These are phyloP conservation scores for Medicago ruthenica DNA, from an alignment of 306 rosid genomes.

Conservation along the genomic window DNA sequence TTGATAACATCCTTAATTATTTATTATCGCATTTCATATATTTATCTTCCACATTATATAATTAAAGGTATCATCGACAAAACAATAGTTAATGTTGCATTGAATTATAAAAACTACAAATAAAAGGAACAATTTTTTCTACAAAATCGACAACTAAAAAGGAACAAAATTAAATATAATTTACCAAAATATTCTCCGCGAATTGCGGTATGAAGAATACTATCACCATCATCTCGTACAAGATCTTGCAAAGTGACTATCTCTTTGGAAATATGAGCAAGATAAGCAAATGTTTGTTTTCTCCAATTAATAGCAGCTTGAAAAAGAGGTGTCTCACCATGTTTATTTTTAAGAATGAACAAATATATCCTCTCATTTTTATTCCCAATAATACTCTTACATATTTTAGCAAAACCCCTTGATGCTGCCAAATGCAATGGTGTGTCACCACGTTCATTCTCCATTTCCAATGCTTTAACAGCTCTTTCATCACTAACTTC, in stretches of 20 bases:
- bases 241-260: background rate
- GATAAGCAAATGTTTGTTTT: constrained; percentile 31
- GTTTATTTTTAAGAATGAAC: background rate
- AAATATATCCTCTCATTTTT: constrained; percentile 9
- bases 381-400: constrained; percentile 14
- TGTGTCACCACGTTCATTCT: constrained; percentile 3
- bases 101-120: too few relatives aligned
- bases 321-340: constrained; percentile 40
- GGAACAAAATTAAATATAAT: background rate
- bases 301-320: constrained; percentile 42
- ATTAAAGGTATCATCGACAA: too few relatives aligned
- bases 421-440: constrained; percentile 46
- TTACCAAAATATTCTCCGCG: constrained; percentile 38
- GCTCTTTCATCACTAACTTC: background rate
- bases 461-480: background rate
- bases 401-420: constrained; percentile 11
- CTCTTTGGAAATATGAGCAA: background rate
- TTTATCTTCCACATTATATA: too few relatives aligned
- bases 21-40: too few relatives aligned
- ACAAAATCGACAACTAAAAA: too few relatives aligned
- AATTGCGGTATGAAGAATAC: constrained; percentile 42
- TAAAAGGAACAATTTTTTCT: too few relatives aligned
- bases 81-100: too few relatives aligned
- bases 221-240: constrained; percentile 31
- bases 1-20: too few relatives aligned